Conservation (phyloP, 2,329 filamentous ascomycete species). For the Venturia asperata region DNA sequence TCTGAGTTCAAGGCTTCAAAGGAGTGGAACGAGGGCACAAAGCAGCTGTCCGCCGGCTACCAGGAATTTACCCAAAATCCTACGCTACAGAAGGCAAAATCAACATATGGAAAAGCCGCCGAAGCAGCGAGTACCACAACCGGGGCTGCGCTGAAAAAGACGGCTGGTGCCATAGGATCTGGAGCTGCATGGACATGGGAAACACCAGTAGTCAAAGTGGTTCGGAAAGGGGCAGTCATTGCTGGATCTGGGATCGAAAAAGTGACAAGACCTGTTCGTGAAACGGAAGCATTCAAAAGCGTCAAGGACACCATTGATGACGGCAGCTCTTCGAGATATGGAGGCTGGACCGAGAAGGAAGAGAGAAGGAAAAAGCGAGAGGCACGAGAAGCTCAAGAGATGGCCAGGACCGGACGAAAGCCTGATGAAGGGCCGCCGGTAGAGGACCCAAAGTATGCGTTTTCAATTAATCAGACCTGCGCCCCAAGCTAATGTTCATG, state of each 20-base stretch:
- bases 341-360: constrained; percentile 94
- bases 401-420: constrained; percentile 43
- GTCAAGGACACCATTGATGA: constrained; percentile 97
- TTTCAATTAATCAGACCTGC: constrained; percentile 20
- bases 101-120: constrained; percentile 80
- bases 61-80: constrained; percentile 92
- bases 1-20: constrained; percentile 93
- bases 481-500: constrained; percentile 23
- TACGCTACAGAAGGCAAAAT: constrained; percentile 73
- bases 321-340: constrained; percentile 90
- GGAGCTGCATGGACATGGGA: constrained; percentile 97
- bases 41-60: constrained; percentile 80
- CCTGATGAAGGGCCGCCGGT: constrained; percentile 54
- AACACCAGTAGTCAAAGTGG: constrained; percentile 82
- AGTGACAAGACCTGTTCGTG: constrained; percentile 85
- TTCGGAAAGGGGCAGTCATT: constrained; percentile 75
- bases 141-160: constrained; percentile 72
- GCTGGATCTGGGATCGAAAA: constrained; percentile 87
- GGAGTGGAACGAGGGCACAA: constrained; percentile 98
- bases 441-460: constrained; percentile 79
- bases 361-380: constrained; percentile 78
- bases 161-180: constrained; percentile 80
- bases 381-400: constrained; percentile 57
- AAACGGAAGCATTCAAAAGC: constrained; percentile 87
- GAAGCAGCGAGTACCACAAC: constrained; percentile 75